Evolutionary conservation across 192 early-diverging fungal species (phyloP).

Genomic region (Mycoemilia scoparia): DNA sequence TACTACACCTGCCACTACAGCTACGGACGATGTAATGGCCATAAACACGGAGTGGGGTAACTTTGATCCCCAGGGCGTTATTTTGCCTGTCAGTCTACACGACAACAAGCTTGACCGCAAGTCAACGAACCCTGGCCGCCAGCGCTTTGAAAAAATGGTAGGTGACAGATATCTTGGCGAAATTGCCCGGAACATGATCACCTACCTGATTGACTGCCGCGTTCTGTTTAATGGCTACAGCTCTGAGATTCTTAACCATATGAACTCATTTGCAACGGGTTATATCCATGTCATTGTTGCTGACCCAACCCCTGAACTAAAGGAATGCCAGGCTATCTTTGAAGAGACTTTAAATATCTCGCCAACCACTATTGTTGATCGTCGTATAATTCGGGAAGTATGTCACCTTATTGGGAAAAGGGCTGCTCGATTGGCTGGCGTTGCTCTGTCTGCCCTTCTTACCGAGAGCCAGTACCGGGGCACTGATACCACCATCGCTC

Average conservation of each 20-base stretch:
- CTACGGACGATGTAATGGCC: conserved; percentile 55
- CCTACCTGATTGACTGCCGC: conserved; percentile 60
- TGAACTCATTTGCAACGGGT: conserved; percentile 52
- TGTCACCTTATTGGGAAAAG: conserved; percentile 71
- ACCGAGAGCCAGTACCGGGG: conserved; percentile 4
- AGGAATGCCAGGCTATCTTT: conserved; percentile 44
- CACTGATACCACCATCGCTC: conserved; percentile 48
- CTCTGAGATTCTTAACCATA: conserved; percentile 30
- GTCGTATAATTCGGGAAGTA: conserved; percentile 55
- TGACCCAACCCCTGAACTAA: conserved; percentile 43
- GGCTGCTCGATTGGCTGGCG: conserved; percentile 56
- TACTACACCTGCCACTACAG: too few relatives aligned
- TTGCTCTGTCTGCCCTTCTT: conserved; percentile 33
- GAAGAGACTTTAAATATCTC: conserved; percentile 47
- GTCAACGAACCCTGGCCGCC: conserved; percentile 52
- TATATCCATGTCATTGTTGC: conserved; percentile 56
- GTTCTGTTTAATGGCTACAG: conserved; percentile 48
- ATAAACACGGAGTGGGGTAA: conserved; percentile 92
- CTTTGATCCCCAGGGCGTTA: conserved; percentile 44
- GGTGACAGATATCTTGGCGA: conserved; percentile 87
- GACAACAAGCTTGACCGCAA: conserved; percentile 66
- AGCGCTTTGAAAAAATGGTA: conserved; percentile 84
- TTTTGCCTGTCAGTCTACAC: conserved; percentile 63
- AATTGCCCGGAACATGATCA: conserved; percentile 57
- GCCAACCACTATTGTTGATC: conserved; percentile 40